phyloP scores from a whole-genome alignment of 257 asterid genomes.

The Vinca minor region DNA sequence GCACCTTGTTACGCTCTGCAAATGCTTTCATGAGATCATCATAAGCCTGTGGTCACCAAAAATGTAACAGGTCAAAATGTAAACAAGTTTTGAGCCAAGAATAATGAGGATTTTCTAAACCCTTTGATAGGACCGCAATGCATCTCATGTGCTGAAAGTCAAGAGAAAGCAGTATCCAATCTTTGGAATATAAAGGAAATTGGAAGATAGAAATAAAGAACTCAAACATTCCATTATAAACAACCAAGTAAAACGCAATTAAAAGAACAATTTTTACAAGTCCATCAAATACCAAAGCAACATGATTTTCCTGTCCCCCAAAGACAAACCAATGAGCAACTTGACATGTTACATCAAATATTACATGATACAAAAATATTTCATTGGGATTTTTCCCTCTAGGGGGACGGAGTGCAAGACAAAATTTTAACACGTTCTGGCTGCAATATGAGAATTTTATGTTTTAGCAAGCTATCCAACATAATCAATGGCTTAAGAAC shows the following conservation, averaged over 20 bases:
- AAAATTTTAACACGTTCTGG: not conserved
- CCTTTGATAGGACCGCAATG: constrained; percentile 1
- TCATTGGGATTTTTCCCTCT: not conserved
- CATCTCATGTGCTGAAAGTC: not conserved
- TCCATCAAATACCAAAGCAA: not conserved
- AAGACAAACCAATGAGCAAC: not conserved
- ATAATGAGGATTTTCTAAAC: not conserved
- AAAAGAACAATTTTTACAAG: too few relatives aligned
- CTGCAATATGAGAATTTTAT: not conserved
- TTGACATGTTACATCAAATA: not conserved
- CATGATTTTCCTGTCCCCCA: not conserved
- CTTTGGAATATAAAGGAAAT: not conserved
- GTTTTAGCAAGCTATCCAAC: too few relatives aligned
- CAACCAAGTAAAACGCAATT: not conserved
- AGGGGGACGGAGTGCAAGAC: not conserved
- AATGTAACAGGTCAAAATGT: constrained; percentile 1
- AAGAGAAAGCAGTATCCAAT: not conserved
- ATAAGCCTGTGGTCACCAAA: constrained; percentile 59
- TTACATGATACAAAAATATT: not conserved
- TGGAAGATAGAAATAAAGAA: not conserved
- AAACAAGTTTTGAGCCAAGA: not conserved
- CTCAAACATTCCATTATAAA: not conserved
- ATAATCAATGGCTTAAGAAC: not conserved
- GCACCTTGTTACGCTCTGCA: constrained; percentile 90
- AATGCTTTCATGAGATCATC: constrained; percentile 89